Percentiles rank a stretch among this genome's conserved stretches.
These are phyloP conservation scores for Lyophyllum atratum DNA, from an alignment of 768 basidiomycete species.

Conservation along the genomic window DNA sequence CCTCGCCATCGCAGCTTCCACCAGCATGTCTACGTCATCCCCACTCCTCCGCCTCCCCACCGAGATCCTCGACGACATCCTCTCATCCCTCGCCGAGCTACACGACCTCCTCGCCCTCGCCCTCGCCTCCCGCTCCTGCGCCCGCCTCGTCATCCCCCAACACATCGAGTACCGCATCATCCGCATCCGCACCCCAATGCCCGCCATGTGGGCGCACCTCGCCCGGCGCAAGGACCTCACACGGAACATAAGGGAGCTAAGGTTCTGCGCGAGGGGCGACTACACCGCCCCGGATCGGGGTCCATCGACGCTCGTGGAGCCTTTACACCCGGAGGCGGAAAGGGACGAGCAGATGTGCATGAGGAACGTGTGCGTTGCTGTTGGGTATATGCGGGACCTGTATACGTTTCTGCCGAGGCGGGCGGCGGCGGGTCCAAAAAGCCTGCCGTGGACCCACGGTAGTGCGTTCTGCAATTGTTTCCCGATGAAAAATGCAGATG, in stretches of 20 bases:
- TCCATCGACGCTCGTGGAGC: conserved; percentile 39
- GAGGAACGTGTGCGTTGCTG: conserved; percentile 39
- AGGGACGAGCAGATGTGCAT: conserved; percentile 23
- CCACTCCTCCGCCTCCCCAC: conserved; percentile 40
- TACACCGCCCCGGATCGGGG: conserved; percentile 40
- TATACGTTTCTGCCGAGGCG: conserved; percentile 41
- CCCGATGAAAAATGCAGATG: no score
- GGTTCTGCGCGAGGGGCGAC: conserved; percentile 42
- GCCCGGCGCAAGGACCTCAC: conserved; percentile 49
- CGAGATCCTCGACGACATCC: conserved; percentile 49
- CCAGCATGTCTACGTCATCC: no score
- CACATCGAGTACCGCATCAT: conserved; percentile 53
- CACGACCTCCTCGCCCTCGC: conserved; percentile 46
- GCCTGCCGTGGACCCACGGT: no score
- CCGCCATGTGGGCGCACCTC: conserved; percentile 52
- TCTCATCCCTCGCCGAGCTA: conserved; percentile 43
- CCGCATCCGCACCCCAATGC: conserved; percentile 40
- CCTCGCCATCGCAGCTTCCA: not conserved
- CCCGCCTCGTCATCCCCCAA: conserved; percentile 41
- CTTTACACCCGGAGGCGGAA: conserved; percentile 16
- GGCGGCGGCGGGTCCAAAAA: no score
- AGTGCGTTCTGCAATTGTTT: no score
- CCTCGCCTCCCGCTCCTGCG: conserved; percentile 39
- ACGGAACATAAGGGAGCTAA: conserved; percentile 47
- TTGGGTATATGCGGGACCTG: conserved; percentile 43